Evolutionary conservation across 371 early-diverging fungal genomes (phyloP), one percentile per base, ranked within the genome.

Genomic region (Syncephalastrum contaminatum): DNA sequence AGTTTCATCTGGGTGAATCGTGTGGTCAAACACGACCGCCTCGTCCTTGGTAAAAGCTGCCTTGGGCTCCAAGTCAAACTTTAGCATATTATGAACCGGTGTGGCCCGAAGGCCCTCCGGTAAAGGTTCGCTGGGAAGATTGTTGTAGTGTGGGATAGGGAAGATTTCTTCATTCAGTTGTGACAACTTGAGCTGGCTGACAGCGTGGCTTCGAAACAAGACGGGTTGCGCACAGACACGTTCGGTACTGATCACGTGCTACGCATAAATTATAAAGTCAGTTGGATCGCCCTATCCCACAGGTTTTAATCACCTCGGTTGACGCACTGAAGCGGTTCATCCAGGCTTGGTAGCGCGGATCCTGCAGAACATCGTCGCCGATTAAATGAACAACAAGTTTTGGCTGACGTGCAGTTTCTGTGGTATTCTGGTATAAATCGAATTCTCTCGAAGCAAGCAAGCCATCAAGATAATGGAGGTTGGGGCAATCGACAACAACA

Each of bases 401-500:
- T 16, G 69, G 70, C 43, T 50, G 60, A 6, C 30, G 39, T 3
- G 15, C 46, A 12, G 64, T 60, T 3, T 58, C 62, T 2, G 13
- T 52, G 7, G 58, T 54, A 30, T 30, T 8, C 27, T 82, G 62
- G 51, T 71, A 82, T 4, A 62, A 59, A 6, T 65, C 53, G 53
- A 91, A 88, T 43, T 66, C 67, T 13, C 69, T 51, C 13, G 83
- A 69, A 4, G 59, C 40, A 5, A 80, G 60, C 18, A 96, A 55
- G 13, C 78, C 67, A 22, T 69, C 62, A 19, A 96, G 73, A 63
- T 93, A 93, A 0, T 62, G 69, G 4, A 62, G 43, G 24, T 76
- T 67, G 1, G 95, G 96, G 53, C 93, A 91, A 51, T 96, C 98
- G n/a, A 94, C 60, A 18, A 98, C 78, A 43, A 93, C 71, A 64